A percentile compares a stretch with the other conserved stretches of the same genome.
Conservation (phyloP, 768 basidiomycete species). For the Cystobasidium ongulense region DNA sequence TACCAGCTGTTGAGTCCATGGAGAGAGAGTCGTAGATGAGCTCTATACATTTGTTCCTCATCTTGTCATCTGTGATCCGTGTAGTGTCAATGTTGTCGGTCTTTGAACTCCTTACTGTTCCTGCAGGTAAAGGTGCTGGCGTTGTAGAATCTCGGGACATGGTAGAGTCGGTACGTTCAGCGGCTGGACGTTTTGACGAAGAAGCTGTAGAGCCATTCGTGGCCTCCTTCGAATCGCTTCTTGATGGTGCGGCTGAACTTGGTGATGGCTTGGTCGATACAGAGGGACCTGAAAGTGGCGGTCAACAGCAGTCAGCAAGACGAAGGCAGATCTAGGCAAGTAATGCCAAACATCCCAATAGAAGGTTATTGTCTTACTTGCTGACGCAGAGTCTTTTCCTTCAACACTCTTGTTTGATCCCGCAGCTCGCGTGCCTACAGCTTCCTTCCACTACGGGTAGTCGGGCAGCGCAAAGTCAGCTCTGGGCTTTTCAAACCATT, state of each 20-base stretch:
- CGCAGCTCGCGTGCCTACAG: slow-evolving; percentile 55
- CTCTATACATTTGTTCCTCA: slow-evolving; percentile 77
- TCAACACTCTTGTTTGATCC: not conserved
- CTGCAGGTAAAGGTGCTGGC: slow-evolving; percentile 1
- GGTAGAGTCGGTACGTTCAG: not conserved
- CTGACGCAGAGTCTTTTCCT: slow-evolving; percentile 32
- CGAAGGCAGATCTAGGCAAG: not conserved
- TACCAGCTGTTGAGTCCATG: slow-evolving; percentile 75
- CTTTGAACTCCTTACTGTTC: slow-evolving; percentile 9
- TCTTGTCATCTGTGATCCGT: slow-evolving; percentile 58
- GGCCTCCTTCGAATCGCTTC: not conserved
- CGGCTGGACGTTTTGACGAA: not conserved
- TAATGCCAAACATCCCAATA: not conserved
- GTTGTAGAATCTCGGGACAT: not conserved
- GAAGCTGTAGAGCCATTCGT: not conserved
- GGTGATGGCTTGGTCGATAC: slow-evolving; percentile 15
- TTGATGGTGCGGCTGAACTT: slow-evolving; percentile 11
- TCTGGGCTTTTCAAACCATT: not conserved
- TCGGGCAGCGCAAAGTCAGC: not conserved
- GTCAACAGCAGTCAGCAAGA: not conserved
- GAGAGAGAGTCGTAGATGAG: slow-evolving; percentile 88
- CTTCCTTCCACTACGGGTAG: slow-evolving; percentile 60
- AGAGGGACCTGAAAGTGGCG: slow-evolving; percentile 8
- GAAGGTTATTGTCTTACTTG: not conserved
- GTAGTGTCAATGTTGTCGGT: slow-evolving; percentile 61